These are phyloP conservation scores for Mycena leptocephala DNA, from an alignment of 768 basidiomycete species.

Conservation along the genomic window DNA sequence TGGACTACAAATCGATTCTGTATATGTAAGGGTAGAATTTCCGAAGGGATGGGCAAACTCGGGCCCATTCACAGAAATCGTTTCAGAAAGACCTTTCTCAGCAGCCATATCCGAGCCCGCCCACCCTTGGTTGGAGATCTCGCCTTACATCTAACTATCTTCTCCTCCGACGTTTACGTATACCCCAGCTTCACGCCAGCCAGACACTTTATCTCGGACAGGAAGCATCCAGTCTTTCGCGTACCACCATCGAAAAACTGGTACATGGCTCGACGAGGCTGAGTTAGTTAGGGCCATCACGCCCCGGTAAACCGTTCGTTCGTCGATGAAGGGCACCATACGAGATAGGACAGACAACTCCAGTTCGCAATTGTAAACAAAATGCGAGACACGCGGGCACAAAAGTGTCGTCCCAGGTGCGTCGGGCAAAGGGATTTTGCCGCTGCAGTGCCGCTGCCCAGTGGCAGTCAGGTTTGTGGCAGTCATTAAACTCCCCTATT, in stretches of 20 bases:
- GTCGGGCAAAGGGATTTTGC: slow-evolving; percentile 3
- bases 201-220: slow-evolving; percentile 18
- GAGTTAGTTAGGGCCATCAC: slow-evolving; percentile 8
- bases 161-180: neutral
- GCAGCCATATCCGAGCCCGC: slow-evolving; percentile 1
- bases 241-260: slow-evolving; percentile 4
- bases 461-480: slow-evolving; percentile 3
- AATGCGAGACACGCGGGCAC: slow-evolving; percentile 4
- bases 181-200: slow-evolving; percentile 12
- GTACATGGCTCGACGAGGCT: slow-evolving; percentile 10
- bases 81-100: slow-evolving; percentile 8
- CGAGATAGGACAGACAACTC: slow-evolving; percentile 16
- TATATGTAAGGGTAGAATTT: slow-evolving; percentile 15
- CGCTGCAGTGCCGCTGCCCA: neutral
- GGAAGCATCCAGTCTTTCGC: slow-evolving; percentile 10
- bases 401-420: slow-evolving; percentile 7
- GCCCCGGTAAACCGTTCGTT: no score
- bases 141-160: neutral
- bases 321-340: slow-evolving; percentile 8
- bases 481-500: slow-evolving; percentile 7
- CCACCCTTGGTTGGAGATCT: slow-evolving; percentile 4
- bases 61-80: slow-evolving; percentile 17
- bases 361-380: slow-evolving; percentile 13
- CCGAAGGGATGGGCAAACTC: slow-evolving; percentile 14
- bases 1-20: slow-evolving; percentile 22